Percentiles rank a stretch among this genome's conserved stretches.
phyloP scores from a whole-genome alignment of 805 yeast species.

The Yamadazyma philogaea region DNA sequence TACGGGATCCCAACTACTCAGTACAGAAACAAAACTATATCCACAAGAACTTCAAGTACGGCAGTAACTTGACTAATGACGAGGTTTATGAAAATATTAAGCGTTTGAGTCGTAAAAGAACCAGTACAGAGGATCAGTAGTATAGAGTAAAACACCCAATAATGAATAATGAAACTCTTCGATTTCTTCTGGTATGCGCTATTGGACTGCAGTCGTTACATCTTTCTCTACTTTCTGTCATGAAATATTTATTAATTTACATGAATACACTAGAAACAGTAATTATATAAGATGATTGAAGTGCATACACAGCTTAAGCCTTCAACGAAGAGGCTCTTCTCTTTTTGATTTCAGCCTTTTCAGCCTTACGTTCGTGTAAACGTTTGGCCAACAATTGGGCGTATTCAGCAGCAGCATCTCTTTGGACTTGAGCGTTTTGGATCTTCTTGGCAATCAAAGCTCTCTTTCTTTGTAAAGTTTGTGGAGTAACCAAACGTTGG shows the following conservation, averaged over 20 bases:
- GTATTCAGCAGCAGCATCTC: slow-evolving; percentile 99
- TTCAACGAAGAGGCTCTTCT: slow-evolving; percentile 99
- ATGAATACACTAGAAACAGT: neutral
- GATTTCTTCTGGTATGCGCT: too few species aligned
- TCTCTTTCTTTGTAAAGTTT: slow-evolving; percentile 98
- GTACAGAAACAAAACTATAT: slow-evolving; percentile 64
- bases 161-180: slow-evolving; percentile 1
- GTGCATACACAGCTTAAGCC: slow-evolving; percentile 49
- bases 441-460: slow-evolving; percentile 89
- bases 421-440: slow-evolving; percentile 96
- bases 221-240: neutral
- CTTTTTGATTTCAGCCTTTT: slow-evolving; percentile 97
- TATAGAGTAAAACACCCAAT: too few species aligned
- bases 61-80: slow-evolving; percentile 49
- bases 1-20: slow-evolving; percentile 76
- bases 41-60: slow-evolving; percentile 47
- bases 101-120: slow-evolving; percentile 35
- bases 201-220: slow-evolving; percentile 9
- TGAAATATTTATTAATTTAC: neutral
- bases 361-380: slow-evolving; percentile 97
- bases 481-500: slow-evolving; percentile 99
- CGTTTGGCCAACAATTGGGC: slow-evolving; percentile 98
- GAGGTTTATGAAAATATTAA: slow-evolving; percentile 65
- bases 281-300: neutral
- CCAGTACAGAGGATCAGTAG: neutral